Evolutionary conservation across 2,329 filamentous ascomycete genomes (phyloP).

Genomic region (Aureobasidium sp.): DNA sequence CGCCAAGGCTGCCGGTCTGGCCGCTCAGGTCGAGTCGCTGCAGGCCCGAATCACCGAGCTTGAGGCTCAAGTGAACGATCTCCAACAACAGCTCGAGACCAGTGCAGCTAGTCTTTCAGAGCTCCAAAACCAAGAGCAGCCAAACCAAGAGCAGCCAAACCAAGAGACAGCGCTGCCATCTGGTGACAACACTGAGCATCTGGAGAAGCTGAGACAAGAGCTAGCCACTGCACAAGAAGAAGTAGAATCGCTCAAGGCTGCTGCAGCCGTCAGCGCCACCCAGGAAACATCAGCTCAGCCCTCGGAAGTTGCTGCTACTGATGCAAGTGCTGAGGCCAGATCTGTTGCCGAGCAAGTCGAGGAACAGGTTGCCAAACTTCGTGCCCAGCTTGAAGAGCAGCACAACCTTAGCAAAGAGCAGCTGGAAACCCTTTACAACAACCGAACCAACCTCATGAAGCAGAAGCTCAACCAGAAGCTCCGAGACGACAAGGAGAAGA

Average conservation of each 20-base stretch:
- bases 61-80: constrained; percentile 46
- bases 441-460: constrained; percentile 62
- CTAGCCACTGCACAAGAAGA: constrained; percentile 38
- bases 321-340: constrained; percentile 15
- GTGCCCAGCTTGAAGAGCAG: constrained; percentile 29
- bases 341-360: constrained; percentile 41
- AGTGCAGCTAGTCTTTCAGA: constrained; percentile 20
- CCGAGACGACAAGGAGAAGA: constrained; percentile 32
- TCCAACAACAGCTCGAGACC: constrained; percentile 10
- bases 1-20: constrained; percentile 27
- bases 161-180: constrained; percentile 14
- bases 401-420: constrained; percentile 32
- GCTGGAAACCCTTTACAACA: constrained; percentile 41
- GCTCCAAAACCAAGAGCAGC: constrained; percentile 30
- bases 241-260: constrained; percentile 35
- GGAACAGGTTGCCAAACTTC: constrained; percentile 32
- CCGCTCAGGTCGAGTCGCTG: constrained; percentile 38
- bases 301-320: constrained; percentile 18
- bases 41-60: constrained; percentile 56
- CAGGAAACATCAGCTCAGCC: background rate
- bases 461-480: constrained; percentile 61
- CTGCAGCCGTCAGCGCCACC: constrained; percentile 20
- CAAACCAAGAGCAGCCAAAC: constrained; percentile 25
- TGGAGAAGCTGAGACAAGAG: constrained; percentile 32
- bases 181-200: constrained; percentile 18